These are phyloP conservation scores for Calonectria henricotiae DNA, from an alignment of 2,329 filamentous ascomycete genomes.

Conservation along the genomic window DNA sequence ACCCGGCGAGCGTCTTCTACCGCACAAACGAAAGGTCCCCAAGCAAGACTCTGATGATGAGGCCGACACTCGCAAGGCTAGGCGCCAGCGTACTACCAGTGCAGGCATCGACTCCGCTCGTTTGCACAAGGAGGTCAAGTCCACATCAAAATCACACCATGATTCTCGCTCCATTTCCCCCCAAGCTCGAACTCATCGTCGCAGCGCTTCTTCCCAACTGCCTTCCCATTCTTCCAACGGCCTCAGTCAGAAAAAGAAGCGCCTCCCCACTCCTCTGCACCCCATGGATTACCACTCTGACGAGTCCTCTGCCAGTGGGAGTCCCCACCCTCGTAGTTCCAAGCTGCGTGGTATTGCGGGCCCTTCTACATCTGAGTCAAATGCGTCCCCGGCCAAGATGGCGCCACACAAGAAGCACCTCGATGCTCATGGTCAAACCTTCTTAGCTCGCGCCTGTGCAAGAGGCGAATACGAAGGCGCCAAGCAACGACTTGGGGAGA, in stretches of 20 bases:
- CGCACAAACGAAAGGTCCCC: slow-evolving; percentile 70
- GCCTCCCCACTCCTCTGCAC: slow-evolving; percentile 73
- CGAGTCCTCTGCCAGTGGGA: slow-evolving; percentile 75
- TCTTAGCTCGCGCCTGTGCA: slow-evolving; percentile 90
- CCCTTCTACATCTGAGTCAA: slow-evolving; percentile 71
- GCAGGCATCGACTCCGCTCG: slow-evolving; percentile 58
- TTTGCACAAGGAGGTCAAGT: slow-evolving; percentile 56
- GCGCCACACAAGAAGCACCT: slow-evolving; percentile 86
- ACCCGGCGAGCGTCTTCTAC: slow-evolving; percentile 64
- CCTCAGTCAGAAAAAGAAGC: slow-evolving; percentile 74
- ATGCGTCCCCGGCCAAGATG: slow-evolving; percentile 79
- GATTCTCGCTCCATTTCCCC: slow-evolving; percentile 73
- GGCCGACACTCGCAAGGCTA: slow-evolving; percentile 68
- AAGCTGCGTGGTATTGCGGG: slow-evolving; percentile 72
- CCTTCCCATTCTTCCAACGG: slow-evolving; percentile 71
- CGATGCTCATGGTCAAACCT: slow-evolving; percentile 93
- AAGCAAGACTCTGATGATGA: slow-evolving; percentile 74
- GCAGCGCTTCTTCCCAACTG: slow-evolving; percentile 77
- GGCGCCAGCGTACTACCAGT: slow-evolving; percentile 69
- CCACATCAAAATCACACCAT: slow-evolving; percentile 54
- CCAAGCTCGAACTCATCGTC: slow-evolving; percentile 71
- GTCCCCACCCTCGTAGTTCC: slow-evolving; percentile 73
- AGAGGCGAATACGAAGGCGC: slow-evolving; percentile 86
- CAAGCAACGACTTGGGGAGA: slow-evolving; percentile 81
- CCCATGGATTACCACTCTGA: slow-evolving; percentile 79